These are phyloP conservation scores for Aspergillus arachidicola DNA, from an alignment of 2,329 filamentous ascomycete genomes.

Conservation along the genomic window DNA sequence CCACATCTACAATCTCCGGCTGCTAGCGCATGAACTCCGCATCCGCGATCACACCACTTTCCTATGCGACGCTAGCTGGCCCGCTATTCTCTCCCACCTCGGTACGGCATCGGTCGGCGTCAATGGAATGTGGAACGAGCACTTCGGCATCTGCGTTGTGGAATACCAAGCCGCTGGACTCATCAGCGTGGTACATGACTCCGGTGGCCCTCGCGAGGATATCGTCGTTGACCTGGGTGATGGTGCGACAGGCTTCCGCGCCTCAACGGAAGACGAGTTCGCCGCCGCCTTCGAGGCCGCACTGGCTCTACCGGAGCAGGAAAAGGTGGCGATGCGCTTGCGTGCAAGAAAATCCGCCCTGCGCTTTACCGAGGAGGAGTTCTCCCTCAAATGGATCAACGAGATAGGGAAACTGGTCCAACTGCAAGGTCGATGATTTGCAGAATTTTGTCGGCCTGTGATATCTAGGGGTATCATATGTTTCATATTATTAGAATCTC, in stretches of 20 bases:
- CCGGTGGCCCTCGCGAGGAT: constrained; percentile 88
- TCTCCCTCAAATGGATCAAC: constrained; percentile 74
- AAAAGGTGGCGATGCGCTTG: constrained; percentile 73
- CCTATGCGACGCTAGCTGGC: constrained; percentile 86
- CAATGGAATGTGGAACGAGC: constrained; percentile 99
- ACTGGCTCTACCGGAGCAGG: constrained; percentile 60
- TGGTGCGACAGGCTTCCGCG: constrained; percentile 82
- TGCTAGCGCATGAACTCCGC: constrained; percentile 82
- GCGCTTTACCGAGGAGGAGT: constrained; percentile 86
- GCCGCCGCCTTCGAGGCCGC: constrained; percentile 79
- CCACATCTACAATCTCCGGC: constrained; percentile 79
- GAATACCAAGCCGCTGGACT: constrained; percentile 96
- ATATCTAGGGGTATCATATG: background rate
- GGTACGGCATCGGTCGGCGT: constrained; percentile 78
- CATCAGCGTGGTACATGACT: constrained; percentile 90
- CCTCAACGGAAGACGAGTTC: constrained; percentile 76
- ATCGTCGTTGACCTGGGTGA: constrained; percentile 84
- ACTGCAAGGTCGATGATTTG: constrained; percentile 32
- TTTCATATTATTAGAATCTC: background rate
- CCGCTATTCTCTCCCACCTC: constrained; percentile 79
- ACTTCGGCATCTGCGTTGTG: constrained; percentile 97
- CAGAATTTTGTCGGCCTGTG: background rate
- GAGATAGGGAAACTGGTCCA: constrained; percentile 73
- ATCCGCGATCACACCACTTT: constrained; percentile 86
- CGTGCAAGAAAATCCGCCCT: constrained; percentile 77